Conservation (phyloP, 257 asterid species). For the Galeopsis tetrahit region DNA sequence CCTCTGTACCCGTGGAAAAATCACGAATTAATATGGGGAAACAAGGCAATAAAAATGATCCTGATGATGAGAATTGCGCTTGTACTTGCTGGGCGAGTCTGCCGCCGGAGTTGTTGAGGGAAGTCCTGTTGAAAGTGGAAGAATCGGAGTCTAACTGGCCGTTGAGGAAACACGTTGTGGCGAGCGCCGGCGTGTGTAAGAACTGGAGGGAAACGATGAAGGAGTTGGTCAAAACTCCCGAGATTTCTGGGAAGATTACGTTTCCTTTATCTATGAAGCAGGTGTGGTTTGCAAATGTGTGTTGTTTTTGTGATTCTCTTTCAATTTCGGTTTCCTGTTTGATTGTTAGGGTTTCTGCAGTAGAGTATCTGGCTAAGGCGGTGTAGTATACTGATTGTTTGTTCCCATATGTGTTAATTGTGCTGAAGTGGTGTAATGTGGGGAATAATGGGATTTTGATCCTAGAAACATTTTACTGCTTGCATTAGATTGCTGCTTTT, state of each 20-base stretch:
- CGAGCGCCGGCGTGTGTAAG: constrained; percentile 88
- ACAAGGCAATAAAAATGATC: constrained; percentile 11
- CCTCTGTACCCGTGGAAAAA: constrained; percentile 61
- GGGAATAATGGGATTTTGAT: constrained; percentile 15
- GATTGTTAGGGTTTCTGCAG: constrained; percentile 1
- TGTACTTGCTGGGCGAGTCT: constrained; percentile 64
- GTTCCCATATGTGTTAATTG: background rate
- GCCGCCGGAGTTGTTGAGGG: constrained; percentile 81
- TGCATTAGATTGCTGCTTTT: background rate
- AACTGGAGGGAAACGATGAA: constrained; percentile 87
- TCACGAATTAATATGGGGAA: constrained; percentile 32
- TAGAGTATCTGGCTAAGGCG: background rate
- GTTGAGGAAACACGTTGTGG: constrained; percentile 76
- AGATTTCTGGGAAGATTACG: constrained; percentile 76
- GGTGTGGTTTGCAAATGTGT: constrained; percentile 43
- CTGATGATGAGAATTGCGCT: constrained; percentile 20
- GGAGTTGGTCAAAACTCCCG: constrained; percentile 71
- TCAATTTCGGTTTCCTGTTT: background rate
- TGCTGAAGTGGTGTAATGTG: background rate
- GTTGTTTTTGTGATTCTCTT: background rate
- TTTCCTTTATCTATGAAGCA: constrained; percentile 86
- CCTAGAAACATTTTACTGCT: background rate
- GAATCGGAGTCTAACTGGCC: constrained; percentile 76
- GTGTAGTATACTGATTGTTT: background rate
- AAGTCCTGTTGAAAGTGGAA: constrained; percentile 69